phyloP scores from a whole-genome alignment of 805 yeast species.

The Nakazawaea molendinolei region DNA sequence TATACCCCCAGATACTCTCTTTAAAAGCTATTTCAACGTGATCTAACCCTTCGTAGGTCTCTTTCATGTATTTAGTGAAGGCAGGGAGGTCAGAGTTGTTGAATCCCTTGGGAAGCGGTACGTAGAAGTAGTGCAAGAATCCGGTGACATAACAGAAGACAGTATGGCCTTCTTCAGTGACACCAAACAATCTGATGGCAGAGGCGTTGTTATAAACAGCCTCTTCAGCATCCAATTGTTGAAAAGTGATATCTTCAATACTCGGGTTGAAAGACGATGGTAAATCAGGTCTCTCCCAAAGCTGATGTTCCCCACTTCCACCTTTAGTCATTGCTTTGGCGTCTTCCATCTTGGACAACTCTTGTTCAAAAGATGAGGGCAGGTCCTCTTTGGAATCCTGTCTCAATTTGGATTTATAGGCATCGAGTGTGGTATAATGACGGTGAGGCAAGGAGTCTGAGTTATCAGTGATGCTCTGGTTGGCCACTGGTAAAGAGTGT shows the following conservation, averaged over 20 bases:
- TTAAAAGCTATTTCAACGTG: slow-evolving; percentile 60
- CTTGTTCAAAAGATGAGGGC: slow-evolving; percentile 47
- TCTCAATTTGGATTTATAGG: slow-evolving; percentile 16
- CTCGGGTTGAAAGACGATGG: slow-evolving; percentile 42
- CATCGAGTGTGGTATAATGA: slow-evolving; percentile 11
- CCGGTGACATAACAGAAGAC: slow-evolving; percentile 87
- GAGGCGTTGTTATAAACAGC: slow-evolving; percentile 46
- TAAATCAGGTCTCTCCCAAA: slow-evolving; percentile 48
- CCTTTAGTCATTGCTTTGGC: slow-evolving; percentile 2
- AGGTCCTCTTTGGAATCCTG: slow-evolving; percentile 18
- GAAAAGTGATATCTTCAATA: slow-evolving; percentile 58
- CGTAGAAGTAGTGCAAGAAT: slow-evolving; percentile 84
- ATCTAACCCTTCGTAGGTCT: slow-evolving; percentile 50
- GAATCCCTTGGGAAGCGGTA: slow-evolving; percentile 83
- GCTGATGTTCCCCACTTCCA: slow-evolving; percentile 24
- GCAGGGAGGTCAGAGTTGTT: slow-evolving; percentile 43
- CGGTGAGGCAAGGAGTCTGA: slow-evolving; percentile 5
- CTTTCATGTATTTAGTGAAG: slow-evolving; percentile 40
- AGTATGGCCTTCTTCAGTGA: slow-evolving; percentile 81
- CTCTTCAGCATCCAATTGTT: slow-evolving; percentile 95
- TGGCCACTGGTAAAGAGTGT: slow-evolving; percentile 25
- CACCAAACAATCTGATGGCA: slow-evolving; percentile 84
- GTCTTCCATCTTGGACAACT: slow-evolving; percentile 33
- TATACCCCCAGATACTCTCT: slow-evolving; percentile 92
- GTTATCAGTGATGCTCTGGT: slow-evolving; percentile 17